These are phyloP conservation scores for Solanum medicagineum DNA, from an alignment of 257 asterid species.

Conservation along the genomic window DNA sequence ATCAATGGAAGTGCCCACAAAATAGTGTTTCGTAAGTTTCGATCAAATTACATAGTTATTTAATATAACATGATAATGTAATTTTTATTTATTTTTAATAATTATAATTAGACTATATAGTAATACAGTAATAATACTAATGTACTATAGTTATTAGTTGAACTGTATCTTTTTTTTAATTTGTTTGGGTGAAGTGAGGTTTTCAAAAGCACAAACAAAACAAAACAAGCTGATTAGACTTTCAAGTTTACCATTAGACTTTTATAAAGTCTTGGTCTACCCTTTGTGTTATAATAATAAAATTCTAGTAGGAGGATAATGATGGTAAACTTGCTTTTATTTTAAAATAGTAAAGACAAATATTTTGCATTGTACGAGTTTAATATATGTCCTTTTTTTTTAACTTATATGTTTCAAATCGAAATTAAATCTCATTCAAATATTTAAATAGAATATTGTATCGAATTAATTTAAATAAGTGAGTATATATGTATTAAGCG, in stretches of 20 bases:
- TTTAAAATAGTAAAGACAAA: background rate
- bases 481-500: no score
- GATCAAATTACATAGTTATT: background rate
- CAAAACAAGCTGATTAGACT: background rate
- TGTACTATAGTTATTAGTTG: no score
- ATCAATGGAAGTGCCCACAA: background rate
- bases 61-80: background rate
- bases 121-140: no score
- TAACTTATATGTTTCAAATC: no score
- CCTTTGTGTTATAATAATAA: background rate
- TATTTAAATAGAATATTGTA: no score
- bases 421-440: no score
- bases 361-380: no score
- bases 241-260: background rate
- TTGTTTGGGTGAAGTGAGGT: background rate
- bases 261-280: background rate
- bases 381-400: no score
- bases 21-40: background rate
- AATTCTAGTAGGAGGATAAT: background rate
- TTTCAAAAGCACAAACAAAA: background rate
- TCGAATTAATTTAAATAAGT: no score
- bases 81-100: no score
- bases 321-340: background rate
- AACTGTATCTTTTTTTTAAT: background rate
- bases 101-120: no score